Conservation (phyloP, 306 rosid genomes). For the Trichosanthes truncata region DNA sequence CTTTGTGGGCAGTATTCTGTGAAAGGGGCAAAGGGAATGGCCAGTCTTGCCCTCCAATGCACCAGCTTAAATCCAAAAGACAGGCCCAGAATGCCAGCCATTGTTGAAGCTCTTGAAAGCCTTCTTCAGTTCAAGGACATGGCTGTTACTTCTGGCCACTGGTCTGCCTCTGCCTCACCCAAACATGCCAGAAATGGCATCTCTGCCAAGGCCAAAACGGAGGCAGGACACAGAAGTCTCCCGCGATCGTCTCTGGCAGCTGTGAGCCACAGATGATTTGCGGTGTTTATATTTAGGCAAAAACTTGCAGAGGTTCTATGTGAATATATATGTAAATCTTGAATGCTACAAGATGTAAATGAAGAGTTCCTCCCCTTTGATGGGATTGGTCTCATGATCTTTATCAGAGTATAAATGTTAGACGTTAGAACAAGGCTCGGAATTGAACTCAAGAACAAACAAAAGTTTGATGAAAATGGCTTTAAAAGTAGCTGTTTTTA, state of each 20-base stretch:
- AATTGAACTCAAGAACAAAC: not conserved
- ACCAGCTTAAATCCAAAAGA: conserved; percentile 72
- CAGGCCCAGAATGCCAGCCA: conserved; percentile 68
- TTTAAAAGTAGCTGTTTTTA: not conserved
- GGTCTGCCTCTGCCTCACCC: conserved; percentile 49
- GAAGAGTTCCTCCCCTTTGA: not conserved
- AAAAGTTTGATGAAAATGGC: not conserved
- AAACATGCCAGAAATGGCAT: conserved; percentile 48
- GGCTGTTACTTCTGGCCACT: conserved; percentile 77
- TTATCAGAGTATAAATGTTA: not conserved
- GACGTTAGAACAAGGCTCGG: not conserved
- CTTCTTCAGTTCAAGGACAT: conserved; percentile 71
- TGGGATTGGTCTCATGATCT: conserved; percentile 7
- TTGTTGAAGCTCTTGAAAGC: conserved; percentile 68
- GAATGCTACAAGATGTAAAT: conserved; percentile 4
- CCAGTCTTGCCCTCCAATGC: conserved; percentile 61
- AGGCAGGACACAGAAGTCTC: conserved; percentile 30
- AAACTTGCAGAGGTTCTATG: not conserved
- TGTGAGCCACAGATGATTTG: conserved; percentile 21
- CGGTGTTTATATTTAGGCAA: not conserved
- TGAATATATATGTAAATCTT: conserved; percentile 1
- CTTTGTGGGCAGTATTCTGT: conserved; percentile 82
- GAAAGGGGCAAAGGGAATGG: conserved; percentile 73
- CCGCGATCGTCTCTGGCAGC: conserved; percentile 32
- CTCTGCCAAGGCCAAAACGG: conserved; percentile 36